Evolutionary conservation across 2,329 filamentous ascomycete genomes (phyloP), one percentile per base, ranked within the genome.

Genomic region (Aspergillus unguis): DNA sequence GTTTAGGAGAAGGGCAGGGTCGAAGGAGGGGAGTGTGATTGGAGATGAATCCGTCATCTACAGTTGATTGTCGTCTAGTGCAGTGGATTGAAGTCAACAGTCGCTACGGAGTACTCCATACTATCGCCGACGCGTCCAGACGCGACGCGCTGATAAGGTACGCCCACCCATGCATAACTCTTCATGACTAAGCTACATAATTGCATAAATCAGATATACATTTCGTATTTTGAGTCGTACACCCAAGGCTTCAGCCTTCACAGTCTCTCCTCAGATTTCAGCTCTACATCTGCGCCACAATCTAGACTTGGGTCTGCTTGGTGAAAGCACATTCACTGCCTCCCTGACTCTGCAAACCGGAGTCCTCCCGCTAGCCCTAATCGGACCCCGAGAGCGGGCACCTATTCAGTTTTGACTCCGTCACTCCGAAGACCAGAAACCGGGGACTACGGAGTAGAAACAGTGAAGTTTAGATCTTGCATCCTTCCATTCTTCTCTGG

Each of bases 1-100:
- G 57, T 77, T 72, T 26, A 78, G 68, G 54, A 77, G 67, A 29
- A 80, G 56, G 38, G 77, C 76, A 40, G 78, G 77, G 55, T 81
- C 78, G 52, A 80, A 80, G 4, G 78, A 79, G 3, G 76, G 73
- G 3, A 75, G 72, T 32, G 75, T 64, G 29, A 60, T 58, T 38
- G 69, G 65, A 36, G 70, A 67, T 17, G 69, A 71, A 27, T 62
- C 60, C 58, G 62, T 63, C 69, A 70, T 69, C 54, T 61, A 68
- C 59, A 50, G 32, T n/a, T 5, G 25, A 28, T 54, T 28, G 45
- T 28, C 42, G 6, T 33, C 38, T 31, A 44, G 23, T 48, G 36
- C 23, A 23, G 25, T 8, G 31, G 38, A 37, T 5, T 10, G 9
- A 26, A 4, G 33, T 54, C 53, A 60, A 62, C 11, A 25, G 17